phyloP scores from a whole-genome alignment of 2,329 filamentous ascomycete genomes.

The Epichloe festucae region DNA sequence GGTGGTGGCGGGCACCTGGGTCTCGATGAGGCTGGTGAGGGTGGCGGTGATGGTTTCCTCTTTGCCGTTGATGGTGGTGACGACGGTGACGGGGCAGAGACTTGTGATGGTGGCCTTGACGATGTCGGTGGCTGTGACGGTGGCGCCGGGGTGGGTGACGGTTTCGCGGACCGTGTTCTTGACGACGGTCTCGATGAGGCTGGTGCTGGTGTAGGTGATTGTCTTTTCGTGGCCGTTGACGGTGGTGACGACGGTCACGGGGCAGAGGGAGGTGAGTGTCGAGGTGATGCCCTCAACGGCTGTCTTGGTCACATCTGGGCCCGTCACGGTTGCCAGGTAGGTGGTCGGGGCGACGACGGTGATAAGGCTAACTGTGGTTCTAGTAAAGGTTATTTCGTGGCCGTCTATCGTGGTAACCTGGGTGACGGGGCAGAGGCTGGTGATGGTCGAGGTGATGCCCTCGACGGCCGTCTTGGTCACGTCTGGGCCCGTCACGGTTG shows the following conservation, averaged over 20 bases:
- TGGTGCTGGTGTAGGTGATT: conserved; percentile 26
- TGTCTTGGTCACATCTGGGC: conserved; percentile 21
- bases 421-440: too few species aligned
- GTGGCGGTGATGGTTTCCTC: conserved; percentile 23
- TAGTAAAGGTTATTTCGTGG: too few species aligned
- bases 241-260: conserved; percentile 31
- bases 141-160: conserved; percentile 5
- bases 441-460: too few species aligned
- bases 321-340: conserved; percentile 1
- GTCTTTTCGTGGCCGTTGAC: conserved; percentile 25
- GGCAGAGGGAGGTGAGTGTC: conserved; percentile 30
- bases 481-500: too few species aligned
- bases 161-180: conserved; percentile 21
- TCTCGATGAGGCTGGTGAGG: conserved; percentile 25
- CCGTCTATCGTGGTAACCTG: too few species aligned
- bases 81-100: conserved; percentile 24
- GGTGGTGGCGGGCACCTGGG: conserved; percentile 19
- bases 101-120: conserved; percentile 30
- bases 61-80: conserved; percentile 28
- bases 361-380: too few species aligned
- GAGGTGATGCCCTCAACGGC: conserved; percentile 23
- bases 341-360: too few species aligned
- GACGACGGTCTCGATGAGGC: conserved; percentile 20
- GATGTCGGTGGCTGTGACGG: conserved; percentile 7
- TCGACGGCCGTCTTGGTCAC: too few species aligned